Conservation (phyloP, 2,329 filamentous ascomycete genomes). For the Aspergillus sp. region DNA sequence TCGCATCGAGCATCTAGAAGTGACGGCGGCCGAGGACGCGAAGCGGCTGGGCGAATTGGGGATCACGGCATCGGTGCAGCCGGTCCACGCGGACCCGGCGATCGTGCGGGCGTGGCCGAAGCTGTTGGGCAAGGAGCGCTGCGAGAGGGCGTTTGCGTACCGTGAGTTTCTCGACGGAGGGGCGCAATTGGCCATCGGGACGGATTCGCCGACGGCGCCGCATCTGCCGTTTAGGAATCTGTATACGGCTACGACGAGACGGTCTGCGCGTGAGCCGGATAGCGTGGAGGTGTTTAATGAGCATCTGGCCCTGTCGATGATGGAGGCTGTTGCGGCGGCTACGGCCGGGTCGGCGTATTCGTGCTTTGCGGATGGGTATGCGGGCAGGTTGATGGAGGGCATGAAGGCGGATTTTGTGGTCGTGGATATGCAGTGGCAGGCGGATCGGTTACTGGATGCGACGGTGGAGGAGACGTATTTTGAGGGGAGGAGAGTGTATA, state of each 20-base stretch:
- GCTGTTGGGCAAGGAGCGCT: slow-evolving; percentile 43
- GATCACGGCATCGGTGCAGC: slow-evolving; percentile 43
- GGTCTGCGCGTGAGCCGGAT: slow-evolving; percentile 42
- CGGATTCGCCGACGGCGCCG: slow-evolving; percentile 50
- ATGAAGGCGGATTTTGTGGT: slow-evolving; percentile 47
- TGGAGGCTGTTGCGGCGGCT: slow-evolving; percentile 44
- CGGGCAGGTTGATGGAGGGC: slow-evolving; percentile 41
- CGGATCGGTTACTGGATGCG: slow-evolving; percentile 39
- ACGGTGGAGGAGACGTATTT: slow-evolving; percentile 45
- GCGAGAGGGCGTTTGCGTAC: slow-evolving; percentile 51
- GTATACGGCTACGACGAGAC: slow-evolving; percentile 51
- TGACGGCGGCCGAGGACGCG: slow-evolving; percentile 48
- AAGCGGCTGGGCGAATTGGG: slow-evolving; percentile 45
- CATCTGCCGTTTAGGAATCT: slow-evolving; percentile 46
- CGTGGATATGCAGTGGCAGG: slow-evolving; percentile 42
- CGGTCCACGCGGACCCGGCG: slow-evolving; percentile 43
- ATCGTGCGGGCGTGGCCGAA: slow-evolving; percentile 49
- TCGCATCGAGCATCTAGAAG: slow-evolving; percentile 53
- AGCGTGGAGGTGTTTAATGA: slow-evolving; percentile 39
- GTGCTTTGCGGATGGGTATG: slow-evolving; percentile 42
- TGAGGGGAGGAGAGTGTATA: slow-evolving; percentile 34
- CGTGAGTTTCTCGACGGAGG: slow-evolving; percentile 46
- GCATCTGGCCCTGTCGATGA: slow-evolving; percentile 42
- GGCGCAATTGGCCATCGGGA: slow-evolving; percentile 47
- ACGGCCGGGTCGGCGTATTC: slow-evolving; percentile 47